Conservation (phyloP, 768 basidiomycete genomes). For the Leucogyrophana mollusca region DNA sequence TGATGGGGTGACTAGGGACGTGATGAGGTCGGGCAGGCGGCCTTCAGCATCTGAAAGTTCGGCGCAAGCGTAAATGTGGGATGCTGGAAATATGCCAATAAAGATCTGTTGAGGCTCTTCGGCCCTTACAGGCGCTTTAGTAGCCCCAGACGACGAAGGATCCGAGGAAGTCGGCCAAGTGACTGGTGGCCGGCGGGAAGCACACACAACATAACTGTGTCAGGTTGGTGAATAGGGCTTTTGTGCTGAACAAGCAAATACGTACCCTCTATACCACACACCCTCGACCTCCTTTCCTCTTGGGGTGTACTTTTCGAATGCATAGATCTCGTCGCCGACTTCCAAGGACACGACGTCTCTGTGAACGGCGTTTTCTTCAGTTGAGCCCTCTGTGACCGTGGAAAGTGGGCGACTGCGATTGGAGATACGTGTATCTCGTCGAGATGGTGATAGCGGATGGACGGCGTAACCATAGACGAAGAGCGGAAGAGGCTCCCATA, state of each 20-base stretch:
- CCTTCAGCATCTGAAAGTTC: slow-evolving; percentile 87
- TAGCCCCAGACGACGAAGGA: slow-evolving; percentile 42
- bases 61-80: slow-evolving; percentile 85
- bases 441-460: slow-evolving; percentile 76
- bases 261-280: slow-evolving; percentile 93
- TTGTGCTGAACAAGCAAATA: too few species aligned
- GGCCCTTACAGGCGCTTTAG: slow-evolving; percentile 52
- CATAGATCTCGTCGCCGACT: slow-evolving; percentile 96
- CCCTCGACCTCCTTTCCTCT: slow-evolving; percentile 72
- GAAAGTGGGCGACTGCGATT: slow-evolving; percentile 38
- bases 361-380: slow-evolving; percentile 63
- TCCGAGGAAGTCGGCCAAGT: slow-evolving; percentile 62
- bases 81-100: slow-evolving; percentile 92
- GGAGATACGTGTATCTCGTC: slow-evolving; percentile 67
- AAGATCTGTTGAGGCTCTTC: slow-evolving; percentile 87
- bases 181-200: slow-evolving; percentile 70
- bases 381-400: slow-evolving; percentile 44
- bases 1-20: slow-evolving; percentile 43
- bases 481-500: slow-evolving; percentile 64
- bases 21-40: slow-evolving; percentile 73
- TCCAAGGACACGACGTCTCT: slow-evolving; percentile 84
- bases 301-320: slow-evolving; percentile 88
- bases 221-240: slow-evolving; percentile 3
- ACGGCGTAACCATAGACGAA: slow-evolving; percentile 92
- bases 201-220: slow-evolving; percentile 71